Conservation (phyloP, 768 basidiomycete species). For the Tephrocybe sp. region DNA sequence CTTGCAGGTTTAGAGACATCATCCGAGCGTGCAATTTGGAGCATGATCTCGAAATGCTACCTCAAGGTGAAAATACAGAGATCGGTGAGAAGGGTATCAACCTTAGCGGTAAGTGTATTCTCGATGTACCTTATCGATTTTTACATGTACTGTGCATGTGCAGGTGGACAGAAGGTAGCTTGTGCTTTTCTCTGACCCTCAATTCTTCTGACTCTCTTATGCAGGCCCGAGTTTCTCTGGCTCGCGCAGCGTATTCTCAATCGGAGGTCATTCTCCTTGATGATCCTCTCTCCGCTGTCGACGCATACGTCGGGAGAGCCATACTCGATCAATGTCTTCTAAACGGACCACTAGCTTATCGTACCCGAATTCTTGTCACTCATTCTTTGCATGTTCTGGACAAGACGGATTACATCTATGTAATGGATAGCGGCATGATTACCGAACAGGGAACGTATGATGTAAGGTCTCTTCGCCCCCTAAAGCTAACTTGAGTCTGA, state of each 20-base stretch:
- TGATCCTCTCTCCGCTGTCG: slow-evolving; percentile 80
- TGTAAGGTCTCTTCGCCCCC: slow-evolving; percentile 28
- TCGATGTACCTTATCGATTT: not conserved
- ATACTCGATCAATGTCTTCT: slow-evolving; percentile 64
- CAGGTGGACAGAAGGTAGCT: slow-evolving; percentile 39
- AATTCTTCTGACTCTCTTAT: not conserved
- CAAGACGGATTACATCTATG: slow-evolving; percentile 61
- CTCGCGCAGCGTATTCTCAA: slow-evolving; percentile 73
- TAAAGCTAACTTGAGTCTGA: not conserved
- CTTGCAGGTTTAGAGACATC: slow-evolving; percentile 50
- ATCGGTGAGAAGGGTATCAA: slow-evolving; percentile 81
- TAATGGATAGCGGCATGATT: slow-evolving; percentile 58
- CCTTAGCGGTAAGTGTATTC: slow-evolving; percentile 45
- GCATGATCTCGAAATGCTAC: slow-evolving; percentile 70
- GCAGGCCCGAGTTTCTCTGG: slow-evolving; percentile 74
- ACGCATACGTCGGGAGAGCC: slow-evolving; percentile 70
- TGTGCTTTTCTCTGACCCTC: not conserved
- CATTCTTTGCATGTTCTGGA: slow-evolving; percentile 58
- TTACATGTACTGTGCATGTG: not conserved
- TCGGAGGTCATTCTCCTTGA: slow-evolving; percentile 78
- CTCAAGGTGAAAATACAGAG: slow-evolving; percentile 67
- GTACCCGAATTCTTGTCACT: slow-evolving; percentile 63
- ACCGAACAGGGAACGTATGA: slow-evolving; percentile 63
- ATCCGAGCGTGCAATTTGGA: slow-evolving; percentile 66
- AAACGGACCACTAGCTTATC: slow-evolving; percentile 47